A percentile compares a stretch with the other conserved stretches of the same genome.
phyloP scores from a whole-genome alignment of 108 stramenopile species.

The Pseudonitzschia multistriata region DNA sequence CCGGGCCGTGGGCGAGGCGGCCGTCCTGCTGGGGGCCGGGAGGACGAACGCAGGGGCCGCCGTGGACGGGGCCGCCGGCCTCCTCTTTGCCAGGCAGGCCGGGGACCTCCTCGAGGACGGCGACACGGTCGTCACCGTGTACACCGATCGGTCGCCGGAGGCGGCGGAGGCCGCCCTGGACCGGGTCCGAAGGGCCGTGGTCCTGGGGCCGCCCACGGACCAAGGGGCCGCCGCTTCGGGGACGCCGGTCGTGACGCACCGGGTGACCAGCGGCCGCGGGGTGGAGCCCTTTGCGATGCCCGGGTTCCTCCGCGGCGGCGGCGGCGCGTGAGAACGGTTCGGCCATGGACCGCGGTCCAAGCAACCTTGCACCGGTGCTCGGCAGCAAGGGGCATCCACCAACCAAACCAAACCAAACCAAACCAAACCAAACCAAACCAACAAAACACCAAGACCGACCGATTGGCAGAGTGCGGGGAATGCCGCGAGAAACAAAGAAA shows the following conservation, averaged over 20 bases:
- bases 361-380: too few relatives aligned
- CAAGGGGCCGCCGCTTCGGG: background rate
- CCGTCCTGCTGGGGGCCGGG: conserved; percentile 71
- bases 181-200: background rate
- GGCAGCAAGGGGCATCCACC: too few relatives aligned
- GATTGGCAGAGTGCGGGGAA: too few relatives aligned
- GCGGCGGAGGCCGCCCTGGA: background rate
- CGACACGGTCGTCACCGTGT: conserved; percentile 40
- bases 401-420: too few relatives aligned
- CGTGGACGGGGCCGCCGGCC: conserved; percentile 65
- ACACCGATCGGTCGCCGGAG: conserved; percentile 16
- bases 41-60: conserved; percentile 52
- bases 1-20: conserved; percentile 47
- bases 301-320: too few relatives aligned
- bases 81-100: conserved; percentile 49
- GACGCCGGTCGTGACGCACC: conserved; percentile 11
- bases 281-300: conserved; percentile 1
- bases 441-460: too few relatives aligned
- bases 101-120: conserved; percentile 54
- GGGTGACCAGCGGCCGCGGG: conserved; percentile 6
- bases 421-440: too few relatives aligned
- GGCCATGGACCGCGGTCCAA: too few relatives aligned
- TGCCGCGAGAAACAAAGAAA: too few relatives aligned
- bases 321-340: too few relatives aligned
- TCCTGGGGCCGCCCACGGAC: background rate